A percentile compares a stretch with the other conserved stretches of the same genome.
Evolutionary conservation across 768 basidiomycete genomes (phyloP).

Genomic region (Phanerodontia chrysosporium): DNA sequence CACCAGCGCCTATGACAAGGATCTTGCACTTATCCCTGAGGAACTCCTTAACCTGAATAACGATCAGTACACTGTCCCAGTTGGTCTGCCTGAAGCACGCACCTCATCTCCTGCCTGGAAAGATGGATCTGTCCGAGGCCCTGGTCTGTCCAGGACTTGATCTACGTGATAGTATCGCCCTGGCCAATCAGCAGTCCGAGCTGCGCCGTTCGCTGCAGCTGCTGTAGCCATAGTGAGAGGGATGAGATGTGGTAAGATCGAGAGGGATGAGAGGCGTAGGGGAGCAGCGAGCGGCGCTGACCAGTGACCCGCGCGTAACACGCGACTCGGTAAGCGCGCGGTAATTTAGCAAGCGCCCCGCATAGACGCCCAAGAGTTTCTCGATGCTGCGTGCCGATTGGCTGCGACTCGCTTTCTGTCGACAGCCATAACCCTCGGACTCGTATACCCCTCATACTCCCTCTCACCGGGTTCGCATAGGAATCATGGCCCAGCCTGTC

Average conservation of each 20-base stretch:
- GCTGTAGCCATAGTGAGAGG: not conserved
- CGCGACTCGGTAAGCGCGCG: not conserved
- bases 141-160: slow-evolving; percentile 78
- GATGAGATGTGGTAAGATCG: not conserved
- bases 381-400: not conserved
- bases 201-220: slow-evolving; percentile 30
- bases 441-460: not conserved
- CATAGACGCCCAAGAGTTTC: not conserved
- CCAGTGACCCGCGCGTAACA: not conserved
- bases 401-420: not conserved
- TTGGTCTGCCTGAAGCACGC: slow-evolving; percentile 19
- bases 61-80: slow-evolving; percentile 3
- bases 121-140: slow-evolving; percentile 84
- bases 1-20: slow-evolving; percentile 96
- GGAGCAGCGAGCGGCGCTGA: slow-evolving; percentile 1
- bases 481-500: slow-evolving; percentile 5
- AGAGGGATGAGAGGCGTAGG: not conserved
- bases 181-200: slow-evolving; percentile 42
- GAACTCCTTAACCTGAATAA: slow-evolving; percentile 77
- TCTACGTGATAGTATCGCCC: slow-evolving; percentile 80
- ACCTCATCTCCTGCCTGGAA: slow-evolving; percentile 83
- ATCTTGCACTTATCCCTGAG: slow-evolving; percentile 83
- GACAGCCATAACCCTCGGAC: not conserved
- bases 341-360: not conserved
- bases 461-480: not conserved